Base-by-base conservation (phyloP, 1,139 yeast species). In the Taiozyma sp. region DNA sequence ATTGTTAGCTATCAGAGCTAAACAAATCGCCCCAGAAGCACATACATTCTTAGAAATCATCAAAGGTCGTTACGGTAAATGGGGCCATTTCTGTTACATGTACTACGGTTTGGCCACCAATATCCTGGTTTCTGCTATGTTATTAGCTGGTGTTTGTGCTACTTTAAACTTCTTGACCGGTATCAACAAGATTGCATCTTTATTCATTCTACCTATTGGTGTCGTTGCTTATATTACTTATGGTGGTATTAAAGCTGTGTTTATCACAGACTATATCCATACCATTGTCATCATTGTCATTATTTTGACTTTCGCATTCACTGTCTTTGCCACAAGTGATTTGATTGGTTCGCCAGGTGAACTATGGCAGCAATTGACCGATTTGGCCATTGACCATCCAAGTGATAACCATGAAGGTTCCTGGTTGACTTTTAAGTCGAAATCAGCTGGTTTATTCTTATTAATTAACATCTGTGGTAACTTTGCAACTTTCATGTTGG, bases 221-320 rank as follows among this genome's bases (percentile, higher is more conserved):
- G 95, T 88, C 46, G 83, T 88, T 41, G 69, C 87, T 44, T 89
- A 88, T 69, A 89, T 96, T 3, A 69, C 88, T 50, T 85, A 87
- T 59, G 97, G 97, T 55, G 97, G 97, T 62, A 79, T 90, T 62
- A 88, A 86, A 66, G 95, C 97, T 28, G 89, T 96, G 5, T 88
- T 89, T 68, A 72, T 89, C 62, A 88, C 96, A 8, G 97, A 89
- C 67, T 90, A 86, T 64, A 80, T 83, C 50, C 96, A 89, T 68
- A 89, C 81, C 61, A 65, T 74, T 48, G 81, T 81, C 47, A 80
- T 83, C 62, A 73, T 83, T 45, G 76, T 79, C 44, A 81, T 85
- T 57, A 76, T 83, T 50, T 66, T 84, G 67, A 73, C 79, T 16
- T 83, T 84, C 65, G 81, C 85, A 6, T 84, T 84, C 65, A 73